Base-by-base conservation (phyloP, 768 basidiomycete species). In the Pleurotus giganteus region DNA sequence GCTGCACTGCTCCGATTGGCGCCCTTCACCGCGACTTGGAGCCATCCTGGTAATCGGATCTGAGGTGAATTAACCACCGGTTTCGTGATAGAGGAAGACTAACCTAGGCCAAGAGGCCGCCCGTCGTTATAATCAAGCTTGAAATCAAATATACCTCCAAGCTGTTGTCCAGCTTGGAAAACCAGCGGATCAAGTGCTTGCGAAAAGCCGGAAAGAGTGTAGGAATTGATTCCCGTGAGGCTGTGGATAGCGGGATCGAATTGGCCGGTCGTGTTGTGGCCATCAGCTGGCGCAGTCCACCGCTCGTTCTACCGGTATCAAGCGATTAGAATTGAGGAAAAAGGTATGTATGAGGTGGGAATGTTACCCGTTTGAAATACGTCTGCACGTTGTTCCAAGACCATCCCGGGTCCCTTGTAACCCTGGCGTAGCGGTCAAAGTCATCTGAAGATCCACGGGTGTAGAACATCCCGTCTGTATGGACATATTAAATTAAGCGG, bases 111-210 rank as follows among this genome's bases (percentile, higher is more conserved):
- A 2, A 71, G 45, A 2, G 57, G 59, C 34, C 58, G 51, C 0
- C 74, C 73, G 1, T 59, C 59, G 56, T 72, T 69, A 43, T 63
- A 58, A 58, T 72, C 71, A 12, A 54, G 11, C 36, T 64, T 66
- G 54, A 57, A n/a, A n/a, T n/a, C n/a, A n/a, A n/a, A n/a, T n/a
- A n/a, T n/a, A n/a, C n/a, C n/a, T n/a, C n/a, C n/a, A n/a, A n/a
- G n/a, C n/a, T 66, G 56, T 4, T 55, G 2, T 0, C 69, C 64
- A 2, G 70, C 63, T 5, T 56, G 23, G 24, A 69, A 56, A 26
- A 70, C 61, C 8, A 55, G 44, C 15, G 32, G 23, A 51, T 67
- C 64, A 27, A 62, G 58, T 12, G 57, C 55, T 24, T 29, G 47
- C 2, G 53, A 29, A 41, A 57, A 67, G 1, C 64, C 65, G 15